These are phyloP conservation scores for Cerioporus squamosus DNA, from an alignment of 1,284 basidiomycete genomes.

Conservation along the genomic window DNA sequence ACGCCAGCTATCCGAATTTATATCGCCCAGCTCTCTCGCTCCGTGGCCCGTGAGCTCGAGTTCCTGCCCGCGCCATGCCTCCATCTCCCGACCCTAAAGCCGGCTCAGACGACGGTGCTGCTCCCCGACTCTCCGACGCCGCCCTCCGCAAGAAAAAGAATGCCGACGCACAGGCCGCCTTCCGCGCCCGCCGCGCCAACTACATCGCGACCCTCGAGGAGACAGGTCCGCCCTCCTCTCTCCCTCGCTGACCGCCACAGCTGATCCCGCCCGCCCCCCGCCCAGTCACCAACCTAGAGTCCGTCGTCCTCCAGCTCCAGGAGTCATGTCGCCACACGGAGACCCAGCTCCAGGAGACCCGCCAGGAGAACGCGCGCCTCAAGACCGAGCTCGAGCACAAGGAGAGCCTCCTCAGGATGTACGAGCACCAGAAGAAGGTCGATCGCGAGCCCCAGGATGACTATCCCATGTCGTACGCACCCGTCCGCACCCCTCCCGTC, in stretches of 20 bases:
- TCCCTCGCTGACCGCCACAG: conserved; percentile 25
- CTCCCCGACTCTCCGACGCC: conserved; percentile 54
- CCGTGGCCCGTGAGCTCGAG: conserved; percentile 35
- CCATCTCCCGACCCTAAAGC: conserved; percentile 39
- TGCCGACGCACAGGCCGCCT: conserved; percentile 78
- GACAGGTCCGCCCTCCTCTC: conserved; percentile 58
- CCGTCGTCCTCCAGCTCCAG: conserved; percentile 79
- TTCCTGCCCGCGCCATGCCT: conserved; percentile 33
- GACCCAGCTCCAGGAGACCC: conserved; percentile 58
- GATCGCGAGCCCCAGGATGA: conserved; percentile 58
- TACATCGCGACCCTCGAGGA: conserved; percentile 89
- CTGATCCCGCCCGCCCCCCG: conserved; percentile 21
- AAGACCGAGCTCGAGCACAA: conserved; percentile 68
- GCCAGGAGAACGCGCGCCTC: conserved; percentile 66
- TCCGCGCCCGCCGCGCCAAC: conserved; percentile 73
- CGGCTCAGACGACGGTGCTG: conserved; percentile 42
- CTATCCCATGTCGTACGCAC: conserved; percentile 48
- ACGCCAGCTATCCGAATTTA: conserved; percentile 24
- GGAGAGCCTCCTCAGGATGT: conserved; percentile 70
- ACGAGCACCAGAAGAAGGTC: conserved; percentile 59
- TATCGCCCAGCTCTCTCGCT: conserved; percentile 34
- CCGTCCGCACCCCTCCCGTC: conserved; percentile 36
- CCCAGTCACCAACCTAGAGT: conserved; percentile 75
- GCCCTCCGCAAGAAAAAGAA: conserved; percentile 84
- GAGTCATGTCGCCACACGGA: conserved; percentile 75